phyloP scores from a whole-genome alignment of 805 yeast genomes.

The Diddensiella transvaalensis region DNA sequence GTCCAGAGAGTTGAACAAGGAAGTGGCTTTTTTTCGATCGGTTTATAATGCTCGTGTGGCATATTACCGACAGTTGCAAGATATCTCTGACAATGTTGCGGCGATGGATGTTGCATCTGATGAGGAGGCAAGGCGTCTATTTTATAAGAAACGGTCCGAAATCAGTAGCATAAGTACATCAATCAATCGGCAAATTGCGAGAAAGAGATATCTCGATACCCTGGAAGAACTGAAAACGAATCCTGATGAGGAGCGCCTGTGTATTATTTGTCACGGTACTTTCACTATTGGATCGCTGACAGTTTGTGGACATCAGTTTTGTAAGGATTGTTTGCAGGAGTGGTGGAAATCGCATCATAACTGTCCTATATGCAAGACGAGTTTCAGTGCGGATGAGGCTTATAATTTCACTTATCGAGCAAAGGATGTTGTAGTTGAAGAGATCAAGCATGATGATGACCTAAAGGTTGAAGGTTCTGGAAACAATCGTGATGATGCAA shows the following conservation, averaged over 20 bases:
- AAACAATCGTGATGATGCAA: conserved; percentile 14
- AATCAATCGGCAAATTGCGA: conserved; percentile 21
- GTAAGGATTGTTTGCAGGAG: conserved; percentile 69
- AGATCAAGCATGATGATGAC: conserved; percentile 30
- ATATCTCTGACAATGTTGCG: conserved; percentile 76
- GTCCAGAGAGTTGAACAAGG: conserved; percentile 15
- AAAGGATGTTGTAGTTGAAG: conserved; percentile 37
- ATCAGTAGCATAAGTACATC: conserved; percentile 11
- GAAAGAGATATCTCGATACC: conserved; percentile 47
- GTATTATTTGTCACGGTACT: conserved; percentile 73
- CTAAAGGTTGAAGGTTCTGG: neutral
- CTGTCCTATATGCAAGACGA: conserved; percentile 82
- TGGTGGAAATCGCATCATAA: conserved; percentile 59
- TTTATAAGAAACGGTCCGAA: conserved; percentile 24
- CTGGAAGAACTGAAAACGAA: conserved; percentile 34
- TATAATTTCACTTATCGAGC: conserved; percentile 66
- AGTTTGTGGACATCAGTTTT: conserved; percentile 89
- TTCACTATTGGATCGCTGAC: conserved; percentile 77
- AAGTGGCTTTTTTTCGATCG: conserved; percentile 46
- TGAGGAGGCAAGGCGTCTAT: conserved; percentile 24
- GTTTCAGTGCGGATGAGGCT: conserved; percentile 47
- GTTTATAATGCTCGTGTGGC: conserved; percentile 76
- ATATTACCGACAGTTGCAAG: conserved; percentile 82
- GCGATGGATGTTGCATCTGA: conserved; percentile 38
- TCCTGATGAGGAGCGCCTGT: conserved; percentile 44